Evolutionary conservation across 495 filamentous ascomycete genomes (phyloP).

Genomic region (Eremomyces bilateralis): DNA sequence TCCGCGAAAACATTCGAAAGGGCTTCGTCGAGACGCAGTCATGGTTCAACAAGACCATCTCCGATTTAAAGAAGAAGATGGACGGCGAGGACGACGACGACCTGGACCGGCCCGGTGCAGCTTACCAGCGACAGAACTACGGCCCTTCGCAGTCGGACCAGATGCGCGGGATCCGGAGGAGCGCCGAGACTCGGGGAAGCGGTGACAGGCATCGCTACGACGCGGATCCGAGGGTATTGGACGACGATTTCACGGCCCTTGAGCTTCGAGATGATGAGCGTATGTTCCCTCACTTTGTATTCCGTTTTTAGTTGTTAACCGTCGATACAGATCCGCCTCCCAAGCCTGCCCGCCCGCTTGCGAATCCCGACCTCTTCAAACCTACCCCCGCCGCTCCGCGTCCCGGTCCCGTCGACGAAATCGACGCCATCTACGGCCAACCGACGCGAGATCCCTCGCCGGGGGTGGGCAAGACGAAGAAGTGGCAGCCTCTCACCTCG

Average conservation of each 20-base stretch:
- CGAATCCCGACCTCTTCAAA: constrained; percentile 66
- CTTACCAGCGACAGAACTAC: constrained; percentile 20
- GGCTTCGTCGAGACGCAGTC: constrained; percentile 87
- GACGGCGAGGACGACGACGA: constrained; percentile 58
- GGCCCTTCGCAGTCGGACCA: constrained; percentile 20
- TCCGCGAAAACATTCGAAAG: constrained; percentile 81
- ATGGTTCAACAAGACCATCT: constrained; percentile 84
- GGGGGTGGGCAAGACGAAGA: constrained; percentile 34
- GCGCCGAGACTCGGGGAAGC: constrained; percentile 44
- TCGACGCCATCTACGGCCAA: constrained; percentile 51
- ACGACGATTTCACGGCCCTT: constrained; percentile 79
- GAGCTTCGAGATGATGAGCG: constrained; percentile 64
- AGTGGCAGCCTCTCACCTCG: constrained; percentile 86
- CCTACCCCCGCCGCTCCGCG: constrained; percentile 35
- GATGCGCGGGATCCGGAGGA: constrained; percentile 30
- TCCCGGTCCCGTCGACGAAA: constrained; percentile 39
- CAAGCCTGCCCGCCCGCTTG: constrained; percentile 27
- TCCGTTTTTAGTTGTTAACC: not conserved
- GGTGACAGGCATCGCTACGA: constrained; percentile 79
- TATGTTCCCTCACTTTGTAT: constrained; percentile 9
- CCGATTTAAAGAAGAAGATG: constrained; percentile 69
- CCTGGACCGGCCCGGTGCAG: constrained; percentile 27
- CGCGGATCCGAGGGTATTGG: constrained; percentile 76
- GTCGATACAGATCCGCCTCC: constrained; percentile 8
- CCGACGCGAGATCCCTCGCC: constrained; percentile 23